Base-by-base conservation (phyloP, 1,284 basidiomycete genomes). In the Boletus mariae region DNA sequence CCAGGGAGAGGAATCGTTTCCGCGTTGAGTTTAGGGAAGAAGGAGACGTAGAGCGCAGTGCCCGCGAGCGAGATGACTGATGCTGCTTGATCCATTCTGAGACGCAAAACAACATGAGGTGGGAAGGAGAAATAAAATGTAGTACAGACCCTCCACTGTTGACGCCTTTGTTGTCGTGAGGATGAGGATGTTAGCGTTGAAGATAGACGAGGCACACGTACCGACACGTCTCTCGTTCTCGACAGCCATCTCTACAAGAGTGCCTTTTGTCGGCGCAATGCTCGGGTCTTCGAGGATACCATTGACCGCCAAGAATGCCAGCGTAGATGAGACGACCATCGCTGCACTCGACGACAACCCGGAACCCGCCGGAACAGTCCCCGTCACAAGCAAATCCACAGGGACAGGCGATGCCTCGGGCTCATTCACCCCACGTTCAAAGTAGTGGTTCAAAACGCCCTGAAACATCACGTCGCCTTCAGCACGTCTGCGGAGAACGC, bases 311-410 rank as follows among this genome's bases (percentile, higher is more conserved):
- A 94, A 73, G 63, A 92, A 90, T 1, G 85, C 80, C 35, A 94
- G 75, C 0, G 90, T 90, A 31, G 87, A 89, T 0, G 87, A 85
- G 13, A 93, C 90, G 32, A 92, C 89, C 80, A 94, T 87, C 0
- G 92, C 92, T 0, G 90, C 88, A 62, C 87, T 88, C n/a, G 87
- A 82, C 1, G 87, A 91, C 4, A 94, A 73, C 0, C 92, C 92
- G 4, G 88, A 87, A 0, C 90, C 92, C 3, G 87, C 80, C 1
- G 92, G 92, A 0, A 94, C 87, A 10, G 83, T 82, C 2, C 92
- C 92, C 4, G 83, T 82, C 23, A 92, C 81, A 5, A 92, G 75
- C 15, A 92, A 64, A 59, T 92, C 83, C 9, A 85, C 79, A 2
- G 83, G 78, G 15, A 80, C 70, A 4, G 85, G 86, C 4, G 62